phyloP scores from a whole-genome alignment of 768 basidiomycete genomes.

The Auricularia heimuer region DNA sequence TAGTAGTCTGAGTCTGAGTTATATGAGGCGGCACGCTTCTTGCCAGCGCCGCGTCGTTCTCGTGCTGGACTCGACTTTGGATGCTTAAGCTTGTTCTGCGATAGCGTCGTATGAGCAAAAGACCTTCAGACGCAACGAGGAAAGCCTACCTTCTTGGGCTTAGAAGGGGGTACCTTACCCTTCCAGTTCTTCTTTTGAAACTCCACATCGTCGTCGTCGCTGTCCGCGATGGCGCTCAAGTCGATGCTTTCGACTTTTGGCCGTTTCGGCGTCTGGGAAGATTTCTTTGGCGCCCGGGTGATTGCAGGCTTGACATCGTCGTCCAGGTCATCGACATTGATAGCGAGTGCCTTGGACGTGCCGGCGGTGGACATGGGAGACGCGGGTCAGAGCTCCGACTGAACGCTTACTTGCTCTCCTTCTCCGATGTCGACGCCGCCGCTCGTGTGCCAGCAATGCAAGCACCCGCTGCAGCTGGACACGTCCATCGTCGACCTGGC shows the following conservation, averaged over 20 bases:
- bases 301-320: background rate
- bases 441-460: slow-evolving; percentile 75
- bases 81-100: too few relatives aligned
- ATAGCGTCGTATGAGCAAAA: too few relatives aligned
- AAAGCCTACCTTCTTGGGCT: background rate
- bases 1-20: too few relatives aligned
- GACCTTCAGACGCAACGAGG: too few relatives aligned
- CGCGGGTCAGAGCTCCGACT: background rate
- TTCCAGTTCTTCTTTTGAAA: background rate
- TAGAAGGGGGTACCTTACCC: background rate
- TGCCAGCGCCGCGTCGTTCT: too few relatives aligned
- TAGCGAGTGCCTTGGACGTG: background rate
- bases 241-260: too few relatives aligned
- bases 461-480: slow-evolving; percentile 86
- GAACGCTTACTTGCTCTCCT: background rate
- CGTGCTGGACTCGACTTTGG: too few relatives aligned
- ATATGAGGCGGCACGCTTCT: too few relatives aligned
- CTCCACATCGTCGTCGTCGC: background rate
- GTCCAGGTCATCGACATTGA: background rate
- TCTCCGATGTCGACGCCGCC: slow-evolving; percentile 2
- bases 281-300: background rate
- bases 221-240: background rate
- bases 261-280: too few relatives aligned
- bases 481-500: slow-evolving; percentile 82
- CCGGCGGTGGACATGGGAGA: background rate